Evolutionary conservation across 169 alveolate species (phyloP), one percentile per base, ranked within the genome.

Genomic region (Plasmodium inui): DNA sequence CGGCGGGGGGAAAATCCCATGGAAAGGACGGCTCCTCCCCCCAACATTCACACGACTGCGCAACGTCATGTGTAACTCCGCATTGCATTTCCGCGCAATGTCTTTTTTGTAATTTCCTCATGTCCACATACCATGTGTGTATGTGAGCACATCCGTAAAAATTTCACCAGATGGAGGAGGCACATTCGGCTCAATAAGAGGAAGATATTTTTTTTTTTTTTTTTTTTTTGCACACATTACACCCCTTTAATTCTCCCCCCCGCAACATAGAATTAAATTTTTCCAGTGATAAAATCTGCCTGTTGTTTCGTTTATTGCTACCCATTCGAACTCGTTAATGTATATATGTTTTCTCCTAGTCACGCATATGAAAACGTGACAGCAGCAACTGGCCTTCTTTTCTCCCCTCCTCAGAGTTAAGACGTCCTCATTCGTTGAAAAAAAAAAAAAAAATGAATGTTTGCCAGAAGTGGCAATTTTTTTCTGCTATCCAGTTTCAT

Each of bases 321-420:
- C 76, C 30, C 76, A 67, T 67, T 67, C 76, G 76, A 67, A 67
- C 76, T 67, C 39, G 76, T 67, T 67, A 28, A 28, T 67, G 76
- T 10, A 8, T 28, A 67, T 67, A 67, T 67, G 76, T 67, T 67
- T 67, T 67, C n/a, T 28, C 76, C 76, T 67, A 67, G 37, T 67
- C 37, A 26, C 37, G 37, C 61, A 28, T 22, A 67, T 26, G 37
- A 17, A 67, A 19, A 67, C 1, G n/a, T 67, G 76, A 28, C n/a
- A 28, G n/a, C 76, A 22, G n/a, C 37, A 67, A 19, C 1, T 67
- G n/a, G 76, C 76, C 76, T 67, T 12, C 3, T 61, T 46, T 67
- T 67, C 22, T 5, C 37, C 6, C 76, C 76, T n/a, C 37, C 37
- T 9, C 37, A 67, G 41, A 1, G 76, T 67, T 67, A 67, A 67